A percentile compares a stretch with the other conserved stretches of the same genome.
These are phyloP conservation scores for Entophlyctis helioformis DNA, from an alignment of 192 early-diverging fungal genomes.

Conservation along the genomic window DNA sequence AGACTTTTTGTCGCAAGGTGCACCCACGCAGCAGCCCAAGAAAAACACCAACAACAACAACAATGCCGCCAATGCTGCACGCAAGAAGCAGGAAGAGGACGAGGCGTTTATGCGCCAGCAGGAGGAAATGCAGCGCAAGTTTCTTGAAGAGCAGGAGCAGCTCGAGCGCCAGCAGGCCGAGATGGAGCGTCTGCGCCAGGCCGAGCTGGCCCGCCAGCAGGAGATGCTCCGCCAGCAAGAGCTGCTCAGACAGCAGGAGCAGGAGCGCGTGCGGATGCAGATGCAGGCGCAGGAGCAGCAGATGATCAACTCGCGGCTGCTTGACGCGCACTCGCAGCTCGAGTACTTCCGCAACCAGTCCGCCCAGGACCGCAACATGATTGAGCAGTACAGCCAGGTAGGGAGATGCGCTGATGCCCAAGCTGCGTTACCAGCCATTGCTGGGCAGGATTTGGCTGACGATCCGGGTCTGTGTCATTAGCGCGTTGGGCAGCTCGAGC, in stretches of 20 bases:
- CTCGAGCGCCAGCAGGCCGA: too few relatives aligned
- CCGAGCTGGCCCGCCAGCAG: too few relatives aligned
- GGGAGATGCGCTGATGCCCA: not conserved
- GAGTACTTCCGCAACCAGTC: slow-evolving; percentile 63
- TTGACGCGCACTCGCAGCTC: slow-evolving; percentile 62
- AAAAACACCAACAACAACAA: too few relatives aligned
- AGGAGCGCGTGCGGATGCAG: slow-evolving; percentile 60
- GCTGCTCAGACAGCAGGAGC: slow-evolving; percentile 57
- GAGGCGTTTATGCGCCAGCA: too few relatives aligned
- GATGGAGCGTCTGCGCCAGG: too few relatives aligned
- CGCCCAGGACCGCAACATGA: slow-evolving; percentile 67
- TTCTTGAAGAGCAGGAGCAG: slow-evolving; percentile 57
- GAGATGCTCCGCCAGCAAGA: slow-evolving; percentile 43
- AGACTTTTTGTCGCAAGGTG: slow-evolving; percentile 62
- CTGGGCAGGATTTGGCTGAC: not conserved
- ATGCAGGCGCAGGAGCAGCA: slow-evolving; percentile 74
- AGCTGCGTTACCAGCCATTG: not conserved
- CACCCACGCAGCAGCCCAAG: slow-evolving; percentile 51
- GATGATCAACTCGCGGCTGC: slow-evolving; percentile 45
- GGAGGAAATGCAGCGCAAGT: too few relatives aligned
- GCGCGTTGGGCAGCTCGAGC: slow-evolving; percentile 73
- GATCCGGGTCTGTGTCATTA: slow-evolving; percentile 8
- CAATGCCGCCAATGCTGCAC: too few relatives aligned
- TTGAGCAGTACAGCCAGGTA: slow-evolving; percentile 80
- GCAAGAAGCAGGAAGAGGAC: too few relatives aligned